Conservation (phyloP, 1,284 basidiomycete genomes). For the Schizopora paradoxa region DNA sequence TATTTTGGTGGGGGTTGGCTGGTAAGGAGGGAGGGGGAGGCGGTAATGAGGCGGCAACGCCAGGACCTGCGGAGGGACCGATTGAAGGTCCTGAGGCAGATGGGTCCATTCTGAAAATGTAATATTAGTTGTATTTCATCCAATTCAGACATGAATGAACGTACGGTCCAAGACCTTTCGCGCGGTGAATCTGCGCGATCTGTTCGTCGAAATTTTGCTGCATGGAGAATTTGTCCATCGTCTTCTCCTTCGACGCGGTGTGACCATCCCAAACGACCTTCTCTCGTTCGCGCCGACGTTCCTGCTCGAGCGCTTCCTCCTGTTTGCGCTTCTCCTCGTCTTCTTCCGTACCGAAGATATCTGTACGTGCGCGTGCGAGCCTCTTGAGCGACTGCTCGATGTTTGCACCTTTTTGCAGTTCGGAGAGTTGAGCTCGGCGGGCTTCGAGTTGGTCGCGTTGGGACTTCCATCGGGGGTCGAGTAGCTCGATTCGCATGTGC, state of each 20-base stretch:
- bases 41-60: slow-evolving; percentile 45
- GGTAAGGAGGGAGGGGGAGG: slow-evolving; percentile 63
- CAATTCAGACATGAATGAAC: slow-evolving; percentile 28
- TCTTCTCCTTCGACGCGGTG: slow-evolving; percentile 83
- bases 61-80: slow-evolving; percentile 66
- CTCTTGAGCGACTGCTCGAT: slow-evolving; percentile 88
- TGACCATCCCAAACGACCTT: slow-evolving; percentile 96
- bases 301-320: slow-evolving; percentile 80
- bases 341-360: slow-evolving; percentile 89
- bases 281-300: slow-evolving; percentile 77
- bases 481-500: slow-evolving; percentile 96
- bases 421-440: slow-evolving; percentile 85
- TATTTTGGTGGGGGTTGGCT: slow-evolving; percentile 40
- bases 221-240: slow-evolving; percentile 84
- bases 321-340: slow-evolving; percentile 83
- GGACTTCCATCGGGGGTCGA: slow-evolving; percentile 97
- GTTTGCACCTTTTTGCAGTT: slow-evolving; percentile 86
- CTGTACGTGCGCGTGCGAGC: slow-evolving; percentile 86
- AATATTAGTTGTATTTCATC: slow-evolving; percentile 16
- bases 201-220: slow-evolving; percentile 93
- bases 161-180: slow-evolving; percentile 80
- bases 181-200: slow-evolving; percentile 88
- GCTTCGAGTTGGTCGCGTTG: slow-evolving; percentile 84
- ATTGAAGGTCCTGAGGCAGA: slow-evolving; percentile 80
- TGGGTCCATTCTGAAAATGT: slow-evolving; percentile 50